Conservation (phyloP, 371 early-diverging fungal species). For the Apophysomyces ossiformis region DNA sequence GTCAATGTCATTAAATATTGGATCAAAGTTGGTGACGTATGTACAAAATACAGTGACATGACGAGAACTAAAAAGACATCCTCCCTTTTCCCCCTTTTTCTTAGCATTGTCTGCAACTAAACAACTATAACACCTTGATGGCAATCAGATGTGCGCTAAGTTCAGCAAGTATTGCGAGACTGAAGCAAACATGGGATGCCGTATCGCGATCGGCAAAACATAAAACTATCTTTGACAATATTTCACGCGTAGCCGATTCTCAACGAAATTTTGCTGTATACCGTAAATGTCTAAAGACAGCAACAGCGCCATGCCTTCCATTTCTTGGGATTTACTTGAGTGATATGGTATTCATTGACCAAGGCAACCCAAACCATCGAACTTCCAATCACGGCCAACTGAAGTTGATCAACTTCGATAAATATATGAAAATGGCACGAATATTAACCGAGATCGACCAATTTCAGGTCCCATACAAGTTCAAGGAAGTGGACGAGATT, state of each 20-base stretch:
- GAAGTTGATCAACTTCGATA: slow-evolving; percentile 82
- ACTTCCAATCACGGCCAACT: slow-evolving; percentile 33
- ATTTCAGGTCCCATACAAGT: slow-evolving; percentile 77
- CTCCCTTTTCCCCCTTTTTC: not conserved
- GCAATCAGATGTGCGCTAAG: slow-evolving; percentile 80
- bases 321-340: slow-evolving; percentile 88
- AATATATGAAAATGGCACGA: slow-evolving; percentile 66
- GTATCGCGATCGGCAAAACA: slow-evolving; percentile 52
- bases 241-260: slow-evolving; percentile 68
- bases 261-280: slow-evolving; percentile 79
- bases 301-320: slow-evolving; percentile 77
- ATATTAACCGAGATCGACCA: slow-evolving; percentile 78
- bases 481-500: slow-evolving; percentile 61
- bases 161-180: slow-evolving; percentile 74
- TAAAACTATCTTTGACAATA: slow-evolving; percentile 51
- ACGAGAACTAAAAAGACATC: not conserved
- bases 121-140: slow-evolving; percentile 83
- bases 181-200: slow-evolving; percentile 78
- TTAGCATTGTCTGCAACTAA: slow-evolving; percentile 63
- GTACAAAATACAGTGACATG: not conserved
- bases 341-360: slow-evolving; percentile 83
- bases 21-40: slow-evolving; percentile 67
- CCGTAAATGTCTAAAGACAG: slow-evolving; percentile 63
- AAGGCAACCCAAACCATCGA: slow-evolving; percentile 49
- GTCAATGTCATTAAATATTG: slow-evolving; percentile 66